Evolutionary conservation across 345 rosid genomes (phyloP).

Genomic region (Sonneratia alba): DNA sequence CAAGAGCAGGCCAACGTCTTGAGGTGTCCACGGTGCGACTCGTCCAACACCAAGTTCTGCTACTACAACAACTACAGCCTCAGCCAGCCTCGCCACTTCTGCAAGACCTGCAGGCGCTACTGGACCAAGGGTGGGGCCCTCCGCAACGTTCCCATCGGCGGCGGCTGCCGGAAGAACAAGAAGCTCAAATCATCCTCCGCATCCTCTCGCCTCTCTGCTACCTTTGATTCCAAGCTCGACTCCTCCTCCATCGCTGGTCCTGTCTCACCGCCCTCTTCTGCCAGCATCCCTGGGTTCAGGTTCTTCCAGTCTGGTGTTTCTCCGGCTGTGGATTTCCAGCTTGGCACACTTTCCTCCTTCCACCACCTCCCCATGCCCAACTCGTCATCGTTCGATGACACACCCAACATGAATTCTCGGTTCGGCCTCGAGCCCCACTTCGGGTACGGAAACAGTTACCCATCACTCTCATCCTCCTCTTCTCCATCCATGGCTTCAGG

Average conservation of each 20-base stretch:
- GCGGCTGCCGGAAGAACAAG: conserved; percentile 69
- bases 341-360: conserved; percentile 34
- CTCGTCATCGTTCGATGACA: background rate
- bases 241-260: background rate
- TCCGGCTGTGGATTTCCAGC: conserved; percentile 70
- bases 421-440: background rate
- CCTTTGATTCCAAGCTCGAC: conserved; percentile 31
- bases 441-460: background rate
- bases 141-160: conserved; percentile 81
- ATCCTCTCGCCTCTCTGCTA: conserved; percentile 26
- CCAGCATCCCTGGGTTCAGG: conserved; percentile 45
- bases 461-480: conserved; percentile 4
- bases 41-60: conserved; percentile 79
- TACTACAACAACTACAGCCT: conserved; percentile 95
- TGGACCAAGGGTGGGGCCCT: conserved; percentile 85
- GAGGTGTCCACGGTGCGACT: conserved; percentile 81
- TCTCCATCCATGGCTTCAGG: background rate
- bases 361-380: background rate
- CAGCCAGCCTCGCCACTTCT: conserved; percentile 76
- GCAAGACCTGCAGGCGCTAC: conserved; percentile 76
- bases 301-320: conserved; percentile 45
- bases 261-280: conserved; percentile 10
- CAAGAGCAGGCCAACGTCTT: conserved; percentile 25
- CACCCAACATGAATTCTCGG: background rate
- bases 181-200: conserved; percentile 52